Conservation (phyloP, 805 yeast genomes). For the Yarrowia deformans region DNA sequence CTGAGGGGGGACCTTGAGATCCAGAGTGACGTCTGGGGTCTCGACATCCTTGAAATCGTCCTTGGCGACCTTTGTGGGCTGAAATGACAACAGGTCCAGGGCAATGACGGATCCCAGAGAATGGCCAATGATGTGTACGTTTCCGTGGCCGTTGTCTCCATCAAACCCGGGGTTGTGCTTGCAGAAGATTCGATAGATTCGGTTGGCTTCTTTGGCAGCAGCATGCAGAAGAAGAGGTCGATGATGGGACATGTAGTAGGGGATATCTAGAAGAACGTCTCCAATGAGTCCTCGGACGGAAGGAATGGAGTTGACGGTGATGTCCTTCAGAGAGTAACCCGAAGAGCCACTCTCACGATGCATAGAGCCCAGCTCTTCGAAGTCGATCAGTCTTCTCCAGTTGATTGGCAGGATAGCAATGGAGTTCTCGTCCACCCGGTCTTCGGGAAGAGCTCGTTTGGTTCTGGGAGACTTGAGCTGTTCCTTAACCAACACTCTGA, state of each 20-base stretch:
- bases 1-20: slow-evolving; percentile 23
- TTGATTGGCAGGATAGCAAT: slow-evolving; percentile 72
- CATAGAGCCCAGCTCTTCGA: slow-evolving; percentile 48
- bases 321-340: slow-evolving; percentile 67
- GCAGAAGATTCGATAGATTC: slow-evolving; percentile 66
- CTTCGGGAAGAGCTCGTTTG: slow-evolving; percentile 40
- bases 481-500: slow-evolving; percentile 50
- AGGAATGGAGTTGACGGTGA: slow-evolving; percentile 78
- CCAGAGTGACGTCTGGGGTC: slow-evolving; percentile 39
- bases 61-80: slow-evolving; percentile 48
- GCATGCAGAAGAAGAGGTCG: slow-evolving; percentile 66
- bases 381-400: slow-evolving; percentile 75
- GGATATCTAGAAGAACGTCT: slow-evolving; percentile 84
- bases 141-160: slow-evolving; percentile 48
- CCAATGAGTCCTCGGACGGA: slow-evolving; percentile 80
- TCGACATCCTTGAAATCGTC: slow-evolving; percentile 43
- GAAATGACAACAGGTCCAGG: slow-evolving; percentile 68
- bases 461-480: slow-evolving; percentile 44
- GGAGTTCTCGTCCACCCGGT: slow-evolving; percentile 41
- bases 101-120: slow-evolving; percentile 88
- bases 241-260: slow-evolving; percentile 78
- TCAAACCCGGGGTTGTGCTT: slow-evolving; percentile 72
- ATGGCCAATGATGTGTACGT: slow-evolving; percentile 87
- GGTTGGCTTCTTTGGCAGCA: slow-evolving; percentile 75
- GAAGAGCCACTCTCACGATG: slow-evolving; percentile 1